These are phyloP conservation scores for Croton laevigatus DNA, from an alignment of 441 rosid genomes.

Conservation along the genomic window DNA sequence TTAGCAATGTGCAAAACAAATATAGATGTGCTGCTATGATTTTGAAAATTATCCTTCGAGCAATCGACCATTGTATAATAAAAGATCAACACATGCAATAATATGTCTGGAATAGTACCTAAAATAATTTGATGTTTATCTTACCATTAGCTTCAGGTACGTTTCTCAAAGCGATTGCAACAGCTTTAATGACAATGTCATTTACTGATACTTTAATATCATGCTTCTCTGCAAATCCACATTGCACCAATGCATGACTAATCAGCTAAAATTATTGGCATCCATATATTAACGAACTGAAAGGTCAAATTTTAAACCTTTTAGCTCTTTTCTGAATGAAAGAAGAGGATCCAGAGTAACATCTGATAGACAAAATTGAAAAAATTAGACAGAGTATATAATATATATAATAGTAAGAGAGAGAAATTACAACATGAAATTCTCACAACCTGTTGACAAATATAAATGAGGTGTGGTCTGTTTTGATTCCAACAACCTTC, in stretches of 20 bases:
- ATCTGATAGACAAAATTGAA: slow-evolving; percentile 49
- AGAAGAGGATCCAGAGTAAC: slow-evolving; percentile 94
- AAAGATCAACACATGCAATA: not conserved
- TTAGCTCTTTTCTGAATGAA: slow-evolving; percentile 84
- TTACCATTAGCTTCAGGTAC: slow-evolving; percentile 95
- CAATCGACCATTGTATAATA: not conserved
- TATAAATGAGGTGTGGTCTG: slow-evolving; percentile 88
- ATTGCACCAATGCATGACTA: slow-evolving; percentile 27
- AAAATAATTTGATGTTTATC: slow-evolving; percentile 22
- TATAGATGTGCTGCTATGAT: not conserved
- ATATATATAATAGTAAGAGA: slow-evolving; percentile 21
- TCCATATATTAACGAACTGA: slow-evolving; percentile 22
- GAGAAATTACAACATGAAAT: slow-evolving; percentile 12
- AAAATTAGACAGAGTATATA: slow-evolving; percentile 26
- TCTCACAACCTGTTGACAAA: slow-evolving; percentile 70
- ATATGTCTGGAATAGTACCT: slow-evolving; percentile 19
- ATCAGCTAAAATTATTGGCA: slow-evolving; percentile 22
- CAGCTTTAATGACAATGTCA: slow-evolving; percentile 95
- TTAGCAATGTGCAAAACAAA: not conserved
- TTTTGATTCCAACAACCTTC: slow-evolving; percentile 92
- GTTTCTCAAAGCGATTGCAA: slow-evolving; percentile 78
- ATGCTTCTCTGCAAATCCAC: slow-evolving; percentile 63
- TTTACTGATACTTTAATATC: slow-evolving; percentile 87
- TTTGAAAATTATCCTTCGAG: slow-evolving; percentile 3
- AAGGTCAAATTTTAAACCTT: slow-evolving; percentile 39